Base-by-base conservation (phyloP, 768 basidiomycete genomes). In the Cystofilobasidium capitatum region DNA sequence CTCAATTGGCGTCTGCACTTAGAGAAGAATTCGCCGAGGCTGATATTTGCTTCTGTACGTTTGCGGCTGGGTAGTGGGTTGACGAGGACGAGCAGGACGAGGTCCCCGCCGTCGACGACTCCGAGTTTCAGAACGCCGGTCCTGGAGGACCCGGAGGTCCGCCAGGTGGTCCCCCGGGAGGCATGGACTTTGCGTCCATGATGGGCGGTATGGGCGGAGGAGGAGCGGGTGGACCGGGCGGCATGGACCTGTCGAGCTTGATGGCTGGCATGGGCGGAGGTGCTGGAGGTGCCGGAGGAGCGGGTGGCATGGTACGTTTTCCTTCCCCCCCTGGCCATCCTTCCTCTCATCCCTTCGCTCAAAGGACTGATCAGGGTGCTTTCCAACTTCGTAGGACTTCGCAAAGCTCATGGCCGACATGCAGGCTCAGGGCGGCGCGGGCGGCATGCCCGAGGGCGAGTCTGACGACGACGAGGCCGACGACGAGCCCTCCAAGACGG, bases 21-120 rank as follows among this genome's bases (percentile, higher is more conserved):
- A 26, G 31, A 33, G 36, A n/a, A n/a, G 4, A 16, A 17, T 37
- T 3, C 37, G 20, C 20, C 16, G n/a, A 26, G 2, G 37, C 33
- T 51, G 51, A 35, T 26, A 37, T 24, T 39, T 62, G 36, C 26
- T 31, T 16, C 16, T 36, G 44, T 42, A 14, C 36, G 17, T 35
- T n/a, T 20, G 20, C 20, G 16, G 33, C n/a, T 57, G 20, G n/a
- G 35, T 65, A 78, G 80, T 97, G 92, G 92, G 87, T 88, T 47
- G 93, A 97, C 74, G 93, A 97, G 80, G 94, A 97, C 75, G 93
- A 98, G 76, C 94, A 97, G 79, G 88, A 89, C 45, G 87, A 81
- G 60, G 82, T 78, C 29, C 71, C 77, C 1, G 74, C 55, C 9
- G 51, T 69, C 51, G 75, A 75, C 49, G 74, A 76, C 59, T 69